Percentiles rank a stretch among this genome's conserved stretches.
These are phyloP conservation scores for Lasiodiplodia citricola DNA, from an alignment of 2,329 filamentous ascomycete species.

Conservation along the genomic window DNA sequence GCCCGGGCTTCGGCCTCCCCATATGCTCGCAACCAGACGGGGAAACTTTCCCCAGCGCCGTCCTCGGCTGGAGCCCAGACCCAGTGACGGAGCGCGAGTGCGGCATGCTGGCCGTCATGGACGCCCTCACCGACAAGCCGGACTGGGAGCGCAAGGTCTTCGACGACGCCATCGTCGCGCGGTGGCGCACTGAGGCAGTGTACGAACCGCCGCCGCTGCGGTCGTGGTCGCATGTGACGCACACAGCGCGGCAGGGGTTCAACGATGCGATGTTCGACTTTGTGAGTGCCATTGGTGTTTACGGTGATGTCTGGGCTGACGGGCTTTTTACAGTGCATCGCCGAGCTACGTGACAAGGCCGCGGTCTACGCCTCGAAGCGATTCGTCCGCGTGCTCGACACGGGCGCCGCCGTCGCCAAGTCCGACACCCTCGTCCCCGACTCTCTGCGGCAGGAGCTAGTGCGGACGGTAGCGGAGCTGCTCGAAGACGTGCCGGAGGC, in stretches of 20 bases:
- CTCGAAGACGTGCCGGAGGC: conserved; percentile 59
- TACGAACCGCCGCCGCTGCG: not conserved
- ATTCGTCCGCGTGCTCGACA: conserved; percentile 53
- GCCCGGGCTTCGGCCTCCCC: conserved; percentile 42
- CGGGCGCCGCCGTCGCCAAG: conserved; percentile 55
- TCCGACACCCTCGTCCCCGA: conserved; percentile 54
- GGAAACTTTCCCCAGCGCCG: conserved; percentile 40
- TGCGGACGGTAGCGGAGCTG: conserved; percentile 43
- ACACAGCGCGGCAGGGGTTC: conserved; percentile 25
- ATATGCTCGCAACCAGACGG: conserved; percentile 33
- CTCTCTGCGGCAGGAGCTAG: conserved; percentile 49
- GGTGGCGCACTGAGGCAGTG: conserved; percentile 40
- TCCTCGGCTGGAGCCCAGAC: conserved; percentile 41
- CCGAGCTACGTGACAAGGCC: conserved; percentile 58
- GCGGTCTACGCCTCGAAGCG: conserved; percentile 45
- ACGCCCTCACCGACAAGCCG: conserved; percentile 47
- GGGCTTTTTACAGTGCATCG: conserved; percentile 35
- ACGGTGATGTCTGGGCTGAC: not conserved
- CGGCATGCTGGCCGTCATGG: conserved; percentile 47
- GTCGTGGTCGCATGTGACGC: not conserved
- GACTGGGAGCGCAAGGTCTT: conserved; percentile 49
- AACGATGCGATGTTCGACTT: conserved; percentile 27
- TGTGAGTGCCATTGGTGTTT: too few species aligned
- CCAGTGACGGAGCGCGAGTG: conserved; percentile 44
- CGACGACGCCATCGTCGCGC: conserved; percentile 37